Evolutionary conservation across 2,329 filamentous ascomycete species (phyloP).

Genomic region (Trichoderma sp.): DNA sequence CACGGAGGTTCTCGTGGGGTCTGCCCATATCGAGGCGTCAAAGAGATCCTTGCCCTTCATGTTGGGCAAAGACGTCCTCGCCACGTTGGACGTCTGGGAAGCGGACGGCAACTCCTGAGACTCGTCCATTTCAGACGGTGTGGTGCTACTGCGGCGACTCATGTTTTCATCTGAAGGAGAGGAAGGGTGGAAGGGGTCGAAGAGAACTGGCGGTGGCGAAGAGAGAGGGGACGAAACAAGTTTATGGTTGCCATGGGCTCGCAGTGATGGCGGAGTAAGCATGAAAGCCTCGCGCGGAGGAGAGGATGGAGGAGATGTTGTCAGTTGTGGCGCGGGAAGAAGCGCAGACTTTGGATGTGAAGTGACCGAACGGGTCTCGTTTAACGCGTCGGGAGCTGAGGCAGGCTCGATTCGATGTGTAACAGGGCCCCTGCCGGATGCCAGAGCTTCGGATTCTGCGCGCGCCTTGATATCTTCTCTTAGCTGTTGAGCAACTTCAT

Average conservation of each 20-base stretch:
- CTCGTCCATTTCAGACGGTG: conserved; percentile 50
- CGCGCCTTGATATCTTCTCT: conserved; percentile 32
- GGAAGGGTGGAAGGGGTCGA: conserved; percentile 51
- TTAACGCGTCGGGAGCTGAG: conserved; percentile 6
- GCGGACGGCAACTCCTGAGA: conserved; percentile 42
- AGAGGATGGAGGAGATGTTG: conserved; percentile 43
- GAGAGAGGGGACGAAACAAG: conserved; percentile 58
- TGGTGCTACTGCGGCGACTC: conserved; percentile 41
- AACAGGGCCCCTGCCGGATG: conserved; percentile 21
- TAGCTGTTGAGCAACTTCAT: conserved; percentile 25
- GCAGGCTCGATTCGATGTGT: conserved; percentile 4
- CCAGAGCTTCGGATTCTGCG: background rate
- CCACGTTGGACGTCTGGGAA: conserved; percentile 43
- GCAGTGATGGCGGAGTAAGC: conserved; percentile 33
- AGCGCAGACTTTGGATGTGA: conserved; percentile 23
- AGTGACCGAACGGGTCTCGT: conserved; percentile 23
- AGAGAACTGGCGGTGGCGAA: conserved; percentile 55
- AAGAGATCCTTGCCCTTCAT: conserved; percentile 73
- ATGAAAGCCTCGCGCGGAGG: conserved; percentile 39
- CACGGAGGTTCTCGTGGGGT: conserved; percentile 66
- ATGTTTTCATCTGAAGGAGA: conserved; percentile 43
- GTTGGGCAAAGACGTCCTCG: conserved; percentile 51
- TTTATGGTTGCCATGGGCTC: conserved; percentile 31
- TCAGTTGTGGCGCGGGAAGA: conserved; percentile 29
- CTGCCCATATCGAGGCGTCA: conserved; percentile 69